These are phyloP conservation scores for Malus hybrid DNA, from an alignment of 331 rosid genomes.

Conservation along the genomic window DNA sequence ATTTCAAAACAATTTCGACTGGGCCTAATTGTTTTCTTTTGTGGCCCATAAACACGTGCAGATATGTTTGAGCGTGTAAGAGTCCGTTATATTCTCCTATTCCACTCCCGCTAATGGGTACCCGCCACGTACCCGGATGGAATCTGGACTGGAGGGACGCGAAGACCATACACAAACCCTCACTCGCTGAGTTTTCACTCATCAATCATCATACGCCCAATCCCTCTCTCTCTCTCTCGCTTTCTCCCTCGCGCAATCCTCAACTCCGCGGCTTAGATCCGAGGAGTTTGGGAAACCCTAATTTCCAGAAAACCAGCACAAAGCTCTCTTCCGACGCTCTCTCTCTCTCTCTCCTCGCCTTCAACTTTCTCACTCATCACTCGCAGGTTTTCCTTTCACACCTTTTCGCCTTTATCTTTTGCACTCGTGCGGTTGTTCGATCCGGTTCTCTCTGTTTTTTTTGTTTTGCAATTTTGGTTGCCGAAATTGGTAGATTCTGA, in stretches of 20 bases:
- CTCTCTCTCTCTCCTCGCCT: background rate
- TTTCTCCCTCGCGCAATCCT: conserved; percentile 4
- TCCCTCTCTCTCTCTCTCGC: background rate
- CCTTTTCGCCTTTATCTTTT: background rate
- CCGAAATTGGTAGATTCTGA: background rate
- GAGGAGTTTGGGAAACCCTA: conserved; percentile 77
- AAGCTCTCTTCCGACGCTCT: background rate
- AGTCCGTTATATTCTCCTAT: background rate
- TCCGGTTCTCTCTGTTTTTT: background rate
- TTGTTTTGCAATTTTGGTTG: background rate
- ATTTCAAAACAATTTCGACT: too few species aligned
- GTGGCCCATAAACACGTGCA: background rate
- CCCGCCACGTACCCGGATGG: conserved; percentile 11
- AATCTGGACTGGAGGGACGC: conserved; percentile 11
- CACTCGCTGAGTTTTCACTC: background rate
- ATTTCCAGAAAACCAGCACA: background rate
- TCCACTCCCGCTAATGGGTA: background rate
- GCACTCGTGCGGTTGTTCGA: background rate
- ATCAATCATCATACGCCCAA: background rate
- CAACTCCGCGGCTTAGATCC: conserved; percentile 76
- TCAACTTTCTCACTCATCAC: background rate
- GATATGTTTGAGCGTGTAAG: background rate
- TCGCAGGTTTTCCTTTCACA: background rate
- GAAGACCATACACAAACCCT: conserved; percentile 1
- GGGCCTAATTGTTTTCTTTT: too few species aligned